Evolutionary conservation across 164 flowering plant species (phyloP).

Genomic region (Aristolochia fimbriata): DNA sequence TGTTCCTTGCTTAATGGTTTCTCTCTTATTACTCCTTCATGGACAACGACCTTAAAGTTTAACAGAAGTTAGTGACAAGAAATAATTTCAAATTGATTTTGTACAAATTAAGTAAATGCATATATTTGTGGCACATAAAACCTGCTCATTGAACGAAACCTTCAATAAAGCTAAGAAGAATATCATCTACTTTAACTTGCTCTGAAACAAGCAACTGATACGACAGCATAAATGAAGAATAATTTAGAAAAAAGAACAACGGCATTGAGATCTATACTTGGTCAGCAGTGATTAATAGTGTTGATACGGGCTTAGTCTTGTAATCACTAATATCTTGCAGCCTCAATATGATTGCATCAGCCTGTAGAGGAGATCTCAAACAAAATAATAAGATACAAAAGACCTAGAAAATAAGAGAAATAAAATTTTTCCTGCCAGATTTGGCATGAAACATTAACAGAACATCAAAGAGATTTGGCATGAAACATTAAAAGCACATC

Average conservation of each 20-base stretch:
- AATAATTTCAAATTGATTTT: not conserved
- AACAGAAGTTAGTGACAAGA: constrained; percentile 12
- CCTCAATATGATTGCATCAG: constrained; percentile 65
- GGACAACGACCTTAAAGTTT: constrained; percentile 83
- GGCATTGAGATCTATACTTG: constrained; percentile 41
- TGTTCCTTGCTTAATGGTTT: constrained; percentile 85
- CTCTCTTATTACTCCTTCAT: constrained; percentile 80
- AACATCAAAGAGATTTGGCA: too few relatives aligned
- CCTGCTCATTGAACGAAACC: not conserved
- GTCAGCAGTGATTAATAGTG: constrained; percentile 70
- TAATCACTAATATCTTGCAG: constrained; percentile 29
- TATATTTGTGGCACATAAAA: constrained; percentile 14
- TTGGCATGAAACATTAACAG: too few relatives aligned
- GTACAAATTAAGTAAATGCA: not conserved
- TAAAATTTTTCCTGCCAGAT: too few relatives aligned
- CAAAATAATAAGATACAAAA: too few relatives aligned
- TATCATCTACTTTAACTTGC: not conserved
- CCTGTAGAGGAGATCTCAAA: constrained; percentile 31
- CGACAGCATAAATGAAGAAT: not conserved
- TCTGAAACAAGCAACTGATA: not conserved
- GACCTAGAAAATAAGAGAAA: too few relatives aligned
- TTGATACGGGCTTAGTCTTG: constrained; percentile 37
- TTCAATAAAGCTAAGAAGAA: not conserved
- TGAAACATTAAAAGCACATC: too few relatives aligned
- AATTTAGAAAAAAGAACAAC: constrained; percentile 5